Percentiles rank a stretch among this genome's conserved stretches.
Conservation (phyloP, 2,329 filamentous ascomycete genomes). For the Fusarium tanahbumbuense region DNA sequence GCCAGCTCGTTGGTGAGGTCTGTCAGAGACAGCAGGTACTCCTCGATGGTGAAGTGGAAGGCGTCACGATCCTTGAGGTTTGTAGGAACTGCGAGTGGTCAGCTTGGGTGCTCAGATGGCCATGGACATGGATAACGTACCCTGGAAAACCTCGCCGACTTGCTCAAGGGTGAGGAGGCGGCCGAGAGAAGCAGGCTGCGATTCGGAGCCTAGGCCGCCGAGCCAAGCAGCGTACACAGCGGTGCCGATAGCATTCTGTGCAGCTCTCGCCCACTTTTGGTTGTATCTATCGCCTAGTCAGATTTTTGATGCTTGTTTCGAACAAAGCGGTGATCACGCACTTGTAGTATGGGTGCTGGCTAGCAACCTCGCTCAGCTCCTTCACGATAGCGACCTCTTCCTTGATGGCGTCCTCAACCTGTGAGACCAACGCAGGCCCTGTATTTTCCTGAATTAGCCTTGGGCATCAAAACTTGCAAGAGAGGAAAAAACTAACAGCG, state of each 20-base stretch:
- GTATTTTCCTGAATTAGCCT: background rate
- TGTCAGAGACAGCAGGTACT: slow-evolving; percentile 91
- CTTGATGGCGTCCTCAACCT: slow-evolving; percentile 77
- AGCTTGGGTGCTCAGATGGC: background rate
- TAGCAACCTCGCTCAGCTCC: slow-evolving; percentile 78
- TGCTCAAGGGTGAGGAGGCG: slow-evolving; percentile 89
- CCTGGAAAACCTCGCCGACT: slow-evolving; percentile 79
- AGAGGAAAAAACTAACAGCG: slow-evolving; percentile 56
- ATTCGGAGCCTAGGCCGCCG: slow-evolving; percentile 72
- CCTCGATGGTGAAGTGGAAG: slow-evolving; percentile 97
- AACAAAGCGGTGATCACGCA: slow-evolving; percentile 53
- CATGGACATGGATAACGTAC: slow-evolving; percentile 57
- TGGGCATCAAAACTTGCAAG: background rate
- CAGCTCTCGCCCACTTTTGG: slow-evolving; percentile 81
- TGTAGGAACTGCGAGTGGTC: slow-evolving; percentile 74
- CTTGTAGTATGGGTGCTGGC: slow-evolving; percentile 96
- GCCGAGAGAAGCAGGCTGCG: slow-evolving; percentile 65
- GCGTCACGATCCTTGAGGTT: slow-evolving; percentile 90
- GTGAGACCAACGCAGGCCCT: slow-evolving; percentile 74
- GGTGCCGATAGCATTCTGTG: slow-evolving; percentile 80
- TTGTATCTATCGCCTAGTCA: slow-evolving; percentile 70
- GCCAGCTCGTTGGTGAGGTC: slow-evolving; percentile 89
- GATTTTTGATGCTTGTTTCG: background rate
- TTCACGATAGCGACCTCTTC: slow-evolving; percentile 77
- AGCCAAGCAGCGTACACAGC: slow-evolving; percentile 77